phyloP scores from a whole-genome alignment of 2,329 filamentous ascomycete genomes.

The Chalara sp. region DNA sequence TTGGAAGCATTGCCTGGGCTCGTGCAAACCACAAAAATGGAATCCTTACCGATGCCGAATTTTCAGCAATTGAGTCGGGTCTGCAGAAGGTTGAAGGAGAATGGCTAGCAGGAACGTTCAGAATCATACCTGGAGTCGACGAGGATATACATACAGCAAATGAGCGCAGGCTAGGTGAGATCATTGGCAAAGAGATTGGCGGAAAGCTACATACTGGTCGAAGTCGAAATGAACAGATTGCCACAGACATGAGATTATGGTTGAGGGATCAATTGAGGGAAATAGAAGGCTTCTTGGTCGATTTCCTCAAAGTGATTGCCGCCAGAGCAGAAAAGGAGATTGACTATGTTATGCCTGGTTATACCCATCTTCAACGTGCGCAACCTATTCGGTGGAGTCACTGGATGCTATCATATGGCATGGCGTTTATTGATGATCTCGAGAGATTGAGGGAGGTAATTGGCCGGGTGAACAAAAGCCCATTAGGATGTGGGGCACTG shows the following conservation, averaged over 20 bases:
- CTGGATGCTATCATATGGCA: conserved; percentile 71
- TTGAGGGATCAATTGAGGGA: conserved; percentile 65
- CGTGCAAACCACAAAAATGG: conserved; percentile 69
- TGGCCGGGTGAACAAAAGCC: conserved; percentile 61
- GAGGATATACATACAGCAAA: conserved; percentile 65
- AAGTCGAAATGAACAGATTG: conserved; percentile 85
- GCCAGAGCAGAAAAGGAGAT: conserved; percentile 68
- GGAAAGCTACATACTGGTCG: conserved; percentile 88
- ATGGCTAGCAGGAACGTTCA: conserved; percentile 45
- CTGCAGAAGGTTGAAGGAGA: conserved; percentile 50
- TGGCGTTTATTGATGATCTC: conserved; percentile 66
- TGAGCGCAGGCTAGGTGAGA: conserved; percentile 68
- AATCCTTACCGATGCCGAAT: conserved; percentile 68
- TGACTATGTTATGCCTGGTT: conserved; percentile 73
- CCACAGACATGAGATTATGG: conserved; percentile 87
- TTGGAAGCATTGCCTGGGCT: conserved; percentile 74
- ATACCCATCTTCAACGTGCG: conserved; percentile 81
- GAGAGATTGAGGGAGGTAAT: conserved; percentile 69
- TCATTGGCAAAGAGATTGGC: conserved; percentile 78
- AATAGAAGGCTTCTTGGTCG: conserved; percentile 62
- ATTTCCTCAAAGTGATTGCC: conserved; percentile 63
- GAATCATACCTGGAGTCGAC: conserved; percentile 44
- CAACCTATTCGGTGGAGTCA: conserved; percentile 76
- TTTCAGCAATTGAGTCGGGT: conserved; percentile 66
- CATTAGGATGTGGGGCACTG: conserved; percentile 44